phyloP scores from a whole-genome alignment of 257 asterid genomes.

The Asclepias syriaca region DNA sequence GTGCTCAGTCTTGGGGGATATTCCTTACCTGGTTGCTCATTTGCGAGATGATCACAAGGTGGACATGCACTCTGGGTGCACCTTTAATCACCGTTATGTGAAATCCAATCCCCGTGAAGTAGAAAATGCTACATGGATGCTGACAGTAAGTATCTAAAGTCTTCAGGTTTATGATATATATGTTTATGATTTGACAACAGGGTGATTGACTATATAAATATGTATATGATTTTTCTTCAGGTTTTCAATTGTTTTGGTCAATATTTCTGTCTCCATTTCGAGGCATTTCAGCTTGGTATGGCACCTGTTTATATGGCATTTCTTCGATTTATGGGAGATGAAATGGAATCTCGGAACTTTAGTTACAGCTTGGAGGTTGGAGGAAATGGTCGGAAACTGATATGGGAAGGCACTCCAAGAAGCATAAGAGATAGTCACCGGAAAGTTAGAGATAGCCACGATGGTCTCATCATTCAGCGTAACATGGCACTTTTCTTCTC shows the following conservation, averaged over 20 bases:
- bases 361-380: slow-evolving; percentile 90
- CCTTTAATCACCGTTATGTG: slow-evolving; percentile 89
- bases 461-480: slow-evolving; percentile 68
- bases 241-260: slow-evolving; percentile 89
- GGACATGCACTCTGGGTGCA: slow-evolving; percentile 90
- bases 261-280: slow-evolving; percentile 80
- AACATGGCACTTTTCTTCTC: slow-evolving; percentile 86
- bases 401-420: slow-evolving; percentile 88
- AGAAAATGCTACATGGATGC: slow-evolving; percentile 95
- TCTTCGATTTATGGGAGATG: slow-evolving; percentile 90
- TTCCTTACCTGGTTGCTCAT: slow-evolving; percentile 66
- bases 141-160: slow-evolving; percentile 54
- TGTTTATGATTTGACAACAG: neutral
- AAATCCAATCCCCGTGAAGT: slow-evolving; percentile 93
- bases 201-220: too few relatives aligned
- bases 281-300: slow-evolving; percentile 85
- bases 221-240: slow-evolving; percentile 21
- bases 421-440: slow-evolving; percentile 79
- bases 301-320: slow-evolving; percentile 89
- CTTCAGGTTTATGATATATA: neutral
- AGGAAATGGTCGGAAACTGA: slow-evolving; percentile 75
- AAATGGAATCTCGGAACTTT: slow-evolving; percentile 64
- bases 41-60: slow-evolving; percentile 87
- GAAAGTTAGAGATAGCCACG: slow-evolving; percentile 85
- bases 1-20: slow-evolving; percentile 74